phyloP scores from a whole-genome alignment of 2,329 filamentous ascomycete genomes.

The Coniochaeta pulveracea region DNA sequence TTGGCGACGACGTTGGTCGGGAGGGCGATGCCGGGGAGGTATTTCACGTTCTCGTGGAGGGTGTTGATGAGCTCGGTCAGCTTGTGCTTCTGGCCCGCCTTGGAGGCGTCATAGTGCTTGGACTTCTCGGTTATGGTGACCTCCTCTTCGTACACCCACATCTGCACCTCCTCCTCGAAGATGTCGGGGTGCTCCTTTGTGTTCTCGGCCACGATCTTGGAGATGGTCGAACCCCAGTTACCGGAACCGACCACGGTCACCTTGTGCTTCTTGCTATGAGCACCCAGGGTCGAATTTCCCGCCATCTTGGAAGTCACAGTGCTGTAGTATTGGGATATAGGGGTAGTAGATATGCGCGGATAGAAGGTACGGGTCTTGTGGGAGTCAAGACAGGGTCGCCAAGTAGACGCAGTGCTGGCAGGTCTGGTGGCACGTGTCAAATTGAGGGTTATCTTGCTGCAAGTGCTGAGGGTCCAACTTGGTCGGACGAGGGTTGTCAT shows the following conservation, averaged over 20 bases:
- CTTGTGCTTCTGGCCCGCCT: slow-evolving; percentile 63
- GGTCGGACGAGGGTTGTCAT: too few species aligned
- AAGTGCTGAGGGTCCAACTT: too few species aligned
- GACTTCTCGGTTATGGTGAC: slow-evolving; percentile 63
- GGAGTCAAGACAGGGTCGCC: too few species aligned
- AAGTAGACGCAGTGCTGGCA: too few species aligned
- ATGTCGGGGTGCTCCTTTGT: slow-evolving; percentile 63
- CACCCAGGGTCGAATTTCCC: slow-evolving; percentile 23
- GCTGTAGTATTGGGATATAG: too few species aligned
- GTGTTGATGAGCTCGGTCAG: slow-evolving; percentile 86
- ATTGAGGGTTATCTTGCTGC: too few species aligned
- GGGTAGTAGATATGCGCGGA: too few species aligned
- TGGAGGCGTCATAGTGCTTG: slow-evolving; percentile 56
- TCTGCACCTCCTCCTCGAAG: slow-evolving; percentile 84
- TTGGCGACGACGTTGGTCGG: slow-evolving; percentile 79
- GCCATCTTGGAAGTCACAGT: slow-evolving; percentile 13
- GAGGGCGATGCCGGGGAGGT: slow-evolving; percentile 78
- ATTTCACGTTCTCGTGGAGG: slow-evolving; percentile 94
- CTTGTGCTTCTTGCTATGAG: slow-evolving; percentile 68
- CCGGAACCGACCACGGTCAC: slow-evolving; percentile 91
- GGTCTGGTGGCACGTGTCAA: too few species aligned
- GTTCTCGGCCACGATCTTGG: slow-evolving; percentile 95
- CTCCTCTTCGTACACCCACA: slow-evolving; percentile 98
- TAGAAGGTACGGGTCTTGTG: too few species aligned
- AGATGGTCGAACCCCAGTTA: slow-evolving; percentile 97